Conservation (phyloP, 805 yeast genomes). For the Metschnikowia anglica region DNA sequence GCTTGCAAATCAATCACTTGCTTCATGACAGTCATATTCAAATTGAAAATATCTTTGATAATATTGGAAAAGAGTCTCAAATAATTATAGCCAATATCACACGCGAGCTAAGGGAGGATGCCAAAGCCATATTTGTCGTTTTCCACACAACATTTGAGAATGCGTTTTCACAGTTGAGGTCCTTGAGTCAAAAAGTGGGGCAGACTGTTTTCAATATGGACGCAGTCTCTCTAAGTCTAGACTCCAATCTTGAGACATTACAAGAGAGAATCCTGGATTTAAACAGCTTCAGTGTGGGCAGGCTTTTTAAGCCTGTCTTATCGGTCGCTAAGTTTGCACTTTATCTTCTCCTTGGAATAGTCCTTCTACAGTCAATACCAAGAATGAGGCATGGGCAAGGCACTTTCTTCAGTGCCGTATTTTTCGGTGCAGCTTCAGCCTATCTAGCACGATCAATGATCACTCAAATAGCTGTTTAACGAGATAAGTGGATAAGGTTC, state of each 20-base stretch:
- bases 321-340: background rate
- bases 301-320: slow-evolving; percentile 1
- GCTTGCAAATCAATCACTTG: slow-evolving; percentile 3
- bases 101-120: slow-evolving; percentile 8
- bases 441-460: slow-evolving; percentile 1
- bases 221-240: slow-evolving; percentile 8
- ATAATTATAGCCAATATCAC: slow-evolving; percentile 8
- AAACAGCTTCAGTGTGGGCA: background rate
- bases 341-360: slow-evolving; percentile 1
- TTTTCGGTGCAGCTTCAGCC: slow-evolving; percentile 4
- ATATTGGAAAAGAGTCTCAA: slow-evolving; percentile 4
- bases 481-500: too few relatives aligned
- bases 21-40: slow-evolving; percentile 9
- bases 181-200: slow-evolving; percentile 6
- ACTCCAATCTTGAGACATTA: slow-evolving; percentile 5
- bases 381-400: slow-evolving; percentile 1
- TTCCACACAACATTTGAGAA: slow-evolving; percentile 6
- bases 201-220: slow-evolving; percentile 9
- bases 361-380: background rate
- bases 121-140: slow-evolving; percentile 8
- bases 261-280: slow-evolving; percentile 8
- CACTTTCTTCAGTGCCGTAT: slow-evolving; percentile 1
- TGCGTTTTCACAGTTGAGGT: slow-evolving; percentile 4
- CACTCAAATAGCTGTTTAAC: background rate
- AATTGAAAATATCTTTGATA: slow-evolving; percentile 2